These are phyloP conservation scores for Lasiosphaeria hispida DNA, from an alignment of 495 filamentous ascomycete species.

Conservation along the genomic window DNA sequence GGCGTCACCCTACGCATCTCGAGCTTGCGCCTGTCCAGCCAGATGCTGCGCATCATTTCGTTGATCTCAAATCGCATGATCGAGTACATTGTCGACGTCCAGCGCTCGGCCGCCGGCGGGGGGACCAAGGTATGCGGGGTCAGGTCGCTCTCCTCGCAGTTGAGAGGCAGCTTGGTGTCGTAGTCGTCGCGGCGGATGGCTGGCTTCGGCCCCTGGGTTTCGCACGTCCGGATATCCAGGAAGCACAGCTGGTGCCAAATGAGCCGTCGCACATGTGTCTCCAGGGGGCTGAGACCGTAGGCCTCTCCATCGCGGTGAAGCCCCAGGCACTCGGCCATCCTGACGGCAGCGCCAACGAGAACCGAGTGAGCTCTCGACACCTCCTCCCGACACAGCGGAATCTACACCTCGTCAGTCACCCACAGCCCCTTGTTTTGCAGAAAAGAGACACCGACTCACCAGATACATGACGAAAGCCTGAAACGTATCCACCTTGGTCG, in stretches of 20 bases:
- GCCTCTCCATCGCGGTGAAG: constrained; percentile 67
- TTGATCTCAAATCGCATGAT: constrained; percentile 69
- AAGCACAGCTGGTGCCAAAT: constrained; percentile 75
- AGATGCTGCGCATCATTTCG: constrained; percentile 67
- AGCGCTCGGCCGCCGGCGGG: constrained; percentile 48
- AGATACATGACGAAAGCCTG: constrained; percentile 75
- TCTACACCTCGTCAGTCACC: constrained; percentile 40
- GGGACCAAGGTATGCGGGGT: constrained; percentile 30
- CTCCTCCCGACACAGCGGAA: constrained; percentile 66
- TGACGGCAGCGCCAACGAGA: constrained; percentile 64
- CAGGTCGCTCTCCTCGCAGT: constrained; percentile 63
- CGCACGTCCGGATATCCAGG: constrained; percentile 72
- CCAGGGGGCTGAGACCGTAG: constrained; percentile 62
- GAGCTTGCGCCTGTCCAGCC: constrained; percentile 60
- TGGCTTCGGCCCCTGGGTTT: constrained; percentile 68
- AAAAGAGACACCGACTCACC: constrained; percentile 37
- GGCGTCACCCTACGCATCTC: constrained; percentile 58
- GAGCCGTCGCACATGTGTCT: constrained; percentile 70
- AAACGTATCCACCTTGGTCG: constrained; percentile 66
- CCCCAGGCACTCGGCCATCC: constrained; percentile 75
- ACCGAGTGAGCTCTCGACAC: constrained; percentile 70
- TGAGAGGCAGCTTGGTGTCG: constrained; percentile 64
- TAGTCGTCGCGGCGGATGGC: constrained; percentile 69
- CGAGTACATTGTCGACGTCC: constrained; percentile 65
- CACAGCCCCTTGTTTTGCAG: too few species aligned